Percentiles rank a stretch among this genome's conserved stretches.
phyloP scores from a whole-genome alignment of 345 rosid species.

The Citrus unshiu region DNA sequence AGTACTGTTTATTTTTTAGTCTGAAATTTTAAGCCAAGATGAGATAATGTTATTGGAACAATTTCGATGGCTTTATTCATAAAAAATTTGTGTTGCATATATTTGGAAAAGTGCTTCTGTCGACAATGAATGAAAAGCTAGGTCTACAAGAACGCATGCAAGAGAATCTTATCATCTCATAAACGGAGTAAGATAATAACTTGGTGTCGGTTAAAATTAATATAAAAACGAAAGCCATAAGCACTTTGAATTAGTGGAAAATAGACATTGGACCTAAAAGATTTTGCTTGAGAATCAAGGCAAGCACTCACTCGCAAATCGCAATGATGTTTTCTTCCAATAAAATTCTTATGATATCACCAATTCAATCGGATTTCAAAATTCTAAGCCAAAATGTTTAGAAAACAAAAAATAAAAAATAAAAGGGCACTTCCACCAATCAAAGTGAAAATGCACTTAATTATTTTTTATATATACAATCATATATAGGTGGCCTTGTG shows the following conservation, averaged over 20 bases:
- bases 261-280: constrained; percentile 20
- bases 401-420: neutral
- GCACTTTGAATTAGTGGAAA: constrained; percentile 29
- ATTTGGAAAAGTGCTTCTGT: neutral
- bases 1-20: fast-evolving
- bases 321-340: constrained; percentile 24
- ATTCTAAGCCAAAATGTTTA: neutral
- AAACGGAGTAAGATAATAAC: constrained; percentile 1
- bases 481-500: constrained; percentile 5
- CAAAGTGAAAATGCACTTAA: constrained; percentile 1
- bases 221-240: neutral
- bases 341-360: neutral
- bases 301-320: constrained; percentile 5
- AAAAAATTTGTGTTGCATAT: neutral
- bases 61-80: neutral
- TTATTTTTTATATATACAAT: neutral
- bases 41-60: neutral
- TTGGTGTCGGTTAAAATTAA: constrained; percentile 17
- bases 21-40: neutral
- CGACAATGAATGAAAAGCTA: constrained; percentile 11
- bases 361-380: neutral
- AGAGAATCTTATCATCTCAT: constrained; percentile 29
- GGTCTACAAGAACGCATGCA: constrained; percentile 17
- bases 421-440: constrained; percentile 7
- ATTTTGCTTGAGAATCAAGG: constrained; percentile 32